Conservation (phyloP, 108 stramenopile species). For the Cyclostephanos invisitatus region DNA sequence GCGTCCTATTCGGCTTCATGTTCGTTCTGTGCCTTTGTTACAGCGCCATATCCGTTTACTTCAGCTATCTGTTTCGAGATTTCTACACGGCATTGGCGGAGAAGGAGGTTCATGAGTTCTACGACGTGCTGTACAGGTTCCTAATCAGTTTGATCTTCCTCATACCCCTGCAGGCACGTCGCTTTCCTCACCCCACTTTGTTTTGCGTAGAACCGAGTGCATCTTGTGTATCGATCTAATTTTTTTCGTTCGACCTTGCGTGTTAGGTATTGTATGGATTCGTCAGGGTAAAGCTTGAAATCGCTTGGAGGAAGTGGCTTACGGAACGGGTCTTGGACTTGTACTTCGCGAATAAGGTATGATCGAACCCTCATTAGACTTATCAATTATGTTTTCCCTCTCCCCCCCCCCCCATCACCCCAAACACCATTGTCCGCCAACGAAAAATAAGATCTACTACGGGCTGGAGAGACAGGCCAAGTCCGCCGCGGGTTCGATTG, state of each 20-base stretch:
- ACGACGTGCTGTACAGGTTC: constrained; percentile 55
- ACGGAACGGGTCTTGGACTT: constrained; percentile 60
- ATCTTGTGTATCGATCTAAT: no score
- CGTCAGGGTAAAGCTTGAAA: constrained; percentile 52
- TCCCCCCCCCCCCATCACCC: no score
- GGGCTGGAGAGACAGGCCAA: constrained; percentile 41
- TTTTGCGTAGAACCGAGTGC: no score
- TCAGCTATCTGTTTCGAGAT: constrained; percentile 78
- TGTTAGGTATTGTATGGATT: constrained; percentile 66
- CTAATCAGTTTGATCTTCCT: constrained; percentile 50
- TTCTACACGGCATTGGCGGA: constrained; percentile 73
- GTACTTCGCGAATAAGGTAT: constrained; percentile 55
- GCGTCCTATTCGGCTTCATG: constrained; percentile 50
- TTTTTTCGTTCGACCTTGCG: not conserved
- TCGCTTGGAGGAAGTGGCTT: constrained; percentile 86
- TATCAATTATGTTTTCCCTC: not conserved
- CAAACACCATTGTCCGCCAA: not conserved
- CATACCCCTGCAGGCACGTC: constrained; percentile 54
- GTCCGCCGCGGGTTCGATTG: not conserved
- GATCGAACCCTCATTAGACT: not conserved
- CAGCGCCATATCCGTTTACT: constrained; percentile 70
- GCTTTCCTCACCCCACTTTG: no score
- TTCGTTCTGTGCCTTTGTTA: constrained; percentile 63
- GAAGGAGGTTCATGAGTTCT: constrained; percentile 69
- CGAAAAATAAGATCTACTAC: constrained; percentile 42